Conservation (phyloP, 1,284 basidiomycete species). For the Ganoderma lucidum region DNA sequence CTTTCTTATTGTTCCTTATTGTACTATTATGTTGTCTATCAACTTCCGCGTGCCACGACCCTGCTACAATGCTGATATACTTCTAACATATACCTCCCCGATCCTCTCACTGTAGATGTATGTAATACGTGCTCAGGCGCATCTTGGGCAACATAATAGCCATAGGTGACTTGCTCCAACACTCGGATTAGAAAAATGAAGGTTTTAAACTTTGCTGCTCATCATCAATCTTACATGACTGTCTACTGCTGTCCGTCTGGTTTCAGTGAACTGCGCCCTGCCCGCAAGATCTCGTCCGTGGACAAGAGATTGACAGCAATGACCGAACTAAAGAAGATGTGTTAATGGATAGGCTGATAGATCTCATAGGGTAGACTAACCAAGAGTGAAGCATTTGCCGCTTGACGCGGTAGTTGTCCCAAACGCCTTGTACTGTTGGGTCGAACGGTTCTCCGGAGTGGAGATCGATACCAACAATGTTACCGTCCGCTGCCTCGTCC, state of each 20-base stretch:
- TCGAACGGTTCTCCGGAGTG: conserved; percentile 97
- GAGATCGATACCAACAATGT: conserved; percentile 91
- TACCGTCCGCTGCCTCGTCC: conserved; percentile 94
- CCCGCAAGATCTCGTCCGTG: conserved; percentile 95
- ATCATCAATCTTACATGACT: conserved; percentile 22
- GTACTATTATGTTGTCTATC: conserved; percentile 27
- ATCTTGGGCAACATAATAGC: conserved; percentile 27
- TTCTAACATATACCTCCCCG: conserved; percentile 27
- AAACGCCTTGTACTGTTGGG: conserved; percentile 93
- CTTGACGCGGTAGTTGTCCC: conserved; percentile 99
- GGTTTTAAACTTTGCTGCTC: conserved; percentile 13
- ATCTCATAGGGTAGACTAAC: conserved; percentile 47
- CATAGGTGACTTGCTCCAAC: conserved; percentile 11
- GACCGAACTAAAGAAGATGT: conserved; percentile 76
- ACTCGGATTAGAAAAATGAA: background rate
- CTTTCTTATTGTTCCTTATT: conserved; percentile 42
- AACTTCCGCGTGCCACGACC: conserved; percentile 18
- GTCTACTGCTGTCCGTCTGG: conserved; percentile 73
- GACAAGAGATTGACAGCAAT: conserved; percentile 97
- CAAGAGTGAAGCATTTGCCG: conserved; percentile 98
- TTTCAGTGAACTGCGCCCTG: conserved; percentile 90
- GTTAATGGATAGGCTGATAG: background rate
- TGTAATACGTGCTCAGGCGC: conserved; percentile 30
- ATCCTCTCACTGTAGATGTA: conserved; percentile 27
- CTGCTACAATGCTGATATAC: conserved; percentile 16